phyloP scores from a whole-genome alignment of 805 yeast genomes.

The Nakazawaea molendinolei region DNA sequence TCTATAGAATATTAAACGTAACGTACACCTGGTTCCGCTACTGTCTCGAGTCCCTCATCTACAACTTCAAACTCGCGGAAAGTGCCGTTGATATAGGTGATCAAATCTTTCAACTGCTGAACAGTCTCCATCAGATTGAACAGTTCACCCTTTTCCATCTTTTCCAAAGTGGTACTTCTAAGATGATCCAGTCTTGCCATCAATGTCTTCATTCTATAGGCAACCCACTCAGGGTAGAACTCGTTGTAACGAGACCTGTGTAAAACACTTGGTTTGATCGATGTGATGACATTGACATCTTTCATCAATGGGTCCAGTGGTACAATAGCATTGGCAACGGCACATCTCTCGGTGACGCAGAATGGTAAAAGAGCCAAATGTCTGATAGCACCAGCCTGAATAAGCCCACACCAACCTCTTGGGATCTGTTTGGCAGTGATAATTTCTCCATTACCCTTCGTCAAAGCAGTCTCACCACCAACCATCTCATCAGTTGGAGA shows the following conservation, averaged over 20 bases:
- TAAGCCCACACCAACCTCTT: constrained; percentile 19
- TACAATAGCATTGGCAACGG: constrained; percentile 25
- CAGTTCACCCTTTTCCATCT: constrained; percentile 16
- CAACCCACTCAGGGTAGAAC: constrained; percentile 23
- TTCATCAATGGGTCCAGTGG: constrained; percentile 25
- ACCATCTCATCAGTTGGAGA: constrained; percentile 36
- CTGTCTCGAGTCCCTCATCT: constrained; percentile 11
- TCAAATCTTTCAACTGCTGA: constrained; percentile 19
- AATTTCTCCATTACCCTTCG: constrained; percentile 28
- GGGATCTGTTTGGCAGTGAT: constrained; percentile 18
- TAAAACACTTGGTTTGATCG: constrained; percentile 23
- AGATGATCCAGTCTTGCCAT: constrained; percentile 17
- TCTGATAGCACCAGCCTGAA: constrained; percentile 21
- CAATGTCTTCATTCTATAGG: constrained; percentile 23
- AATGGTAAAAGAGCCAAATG: constrained; percentile 21
- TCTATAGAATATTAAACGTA: constrained; percentile 4
- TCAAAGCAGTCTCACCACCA: constrained; percentile 38
- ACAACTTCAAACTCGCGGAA: constrained; percentile 29
- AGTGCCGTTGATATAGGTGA: constrained; percentile 23
- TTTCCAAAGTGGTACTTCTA: constrained; percentile 15
- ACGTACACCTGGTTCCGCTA: background rate
- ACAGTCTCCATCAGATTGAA: constrained; percentile 26
- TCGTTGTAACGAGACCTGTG: constrained; percentile 24
- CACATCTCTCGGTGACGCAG: constrained; percentile 23
- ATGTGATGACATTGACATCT: constrained; percentile 25